Evolutionary conservation across 768 basidiomycete species (phyloP), one percentile per base, ranked within the genome.

Genomic region (Rossbeevera mucosa): DNA sequence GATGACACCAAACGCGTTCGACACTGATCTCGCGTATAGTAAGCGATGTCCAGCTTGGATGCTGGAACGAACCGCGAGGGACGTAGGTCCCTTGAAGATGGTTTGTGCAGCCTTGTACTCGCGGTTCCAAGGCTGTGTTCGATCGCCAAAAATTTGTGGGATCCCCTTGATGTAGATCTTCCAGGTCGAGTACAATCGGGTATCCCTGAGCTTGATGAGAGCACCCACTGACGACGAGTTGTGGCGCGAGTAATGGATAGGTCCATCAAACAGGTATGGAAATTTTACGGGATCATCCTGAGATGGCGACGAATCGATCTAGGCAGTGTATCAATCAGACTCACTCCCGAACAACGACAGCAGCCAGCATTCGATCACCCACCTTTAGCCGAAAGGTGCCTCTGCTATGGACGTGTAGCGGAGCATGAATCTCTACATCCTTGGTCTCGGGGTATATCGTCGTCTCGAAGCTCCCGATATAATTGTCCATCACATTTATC

Each of bases 101-200:
- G 72, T 74, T 64, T 87, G 83, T 2, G 88, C 88, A 14, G 85
- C 82, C 57, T 76, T 78, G 73, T 90, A 86, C 12, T 77, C 56
- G 50, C 59, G 69, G 64, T 86, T 88, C 88, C 87, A 91, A 22
- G 64, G 71, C 64, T 91, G 88, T 50, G 77, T 66, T 24, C 56
- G 67, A 61, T 85, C 78, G 8, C 79, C 74, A 59, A 91, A 86
- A 66, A 80, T 79, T 7, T 76, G 65, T 3, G 73, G 77, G 1
- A 88, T 65, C 18, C 80, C 84, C 48, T 76, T 76, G 64, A 89
- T 71, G 59, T 80, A 84, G 57, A 83, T 47, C 64, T 89, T 89
- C 88, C 89, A 91, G 1, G 88, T 91, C 31, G 85, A 82, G 63
- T 89, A 90, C 21, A 88, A 72, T 0, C 85, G 80, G 0, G 72